Evolutionary conservation across 1,284 basidiomycete species (phyloP), one percentile per base, ranked within the genome.

Genomic region (Trichosporon inkin): DNA sequence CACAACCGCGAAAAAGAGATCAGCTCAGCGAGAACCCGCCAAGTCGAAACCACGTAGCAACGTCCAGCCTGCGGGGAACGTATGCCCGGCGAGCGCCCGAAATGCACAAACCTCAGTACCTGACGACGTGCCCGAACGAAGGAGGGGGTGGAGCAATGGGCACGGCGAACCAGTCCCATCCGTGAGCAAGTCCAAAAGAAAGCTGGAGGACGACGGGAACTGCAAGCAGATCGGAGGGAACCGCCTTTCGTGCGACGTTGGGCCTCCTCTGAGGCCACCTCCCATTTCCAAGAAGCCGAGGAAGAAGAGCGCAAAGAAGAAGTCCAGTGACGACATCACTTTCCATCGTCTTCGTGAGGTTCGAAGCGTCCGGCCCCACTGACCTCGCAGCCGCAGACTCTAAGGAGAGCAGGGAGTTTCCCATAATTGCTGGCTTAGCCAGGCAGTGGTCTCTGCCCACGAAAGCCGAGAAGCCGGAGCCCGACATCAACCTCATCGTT

Each of bases 91-190:
- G 10, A 52, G 35, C 7, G 49, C 58, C 34, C n/a, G 35, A 13
- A 53, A 35, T 36, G 55, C 47, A 10, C 44, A 37, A 54, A 35
- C 35, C 55, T 55, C 36, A 22, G 14, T 6, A 57, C 60, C 13
- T 55, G 57, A 57, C 14, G 57, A 54, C 37, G 8, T 24, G 24
- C 13, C 37, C 20, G 36, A 51, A 35, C 17, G 14, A n/a, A 47
- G 56, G 11, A 64, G 40, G n/a, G 65, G 65, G 4, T 71, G 70
- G 70, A 49, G 34, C 10, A 58, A 67, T 53, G 24, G 39, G 8
- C 35, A 24, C 1, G 67, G 64, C 22, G 34, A 60, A 6, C 58
- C 63, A 6, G 54, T 67, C 1, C 44, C 62, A n/a, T 44, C 41
- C 38, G 55, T 40, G 34, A 37, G 47, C 58, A 44, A 58, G 34